Evolutionary conservation across 1,284 basidiomycete genomes (phyloP), one percentile per base, ranked within the genome.

Genomic region (Sanghuangporus baumii): DNA sequence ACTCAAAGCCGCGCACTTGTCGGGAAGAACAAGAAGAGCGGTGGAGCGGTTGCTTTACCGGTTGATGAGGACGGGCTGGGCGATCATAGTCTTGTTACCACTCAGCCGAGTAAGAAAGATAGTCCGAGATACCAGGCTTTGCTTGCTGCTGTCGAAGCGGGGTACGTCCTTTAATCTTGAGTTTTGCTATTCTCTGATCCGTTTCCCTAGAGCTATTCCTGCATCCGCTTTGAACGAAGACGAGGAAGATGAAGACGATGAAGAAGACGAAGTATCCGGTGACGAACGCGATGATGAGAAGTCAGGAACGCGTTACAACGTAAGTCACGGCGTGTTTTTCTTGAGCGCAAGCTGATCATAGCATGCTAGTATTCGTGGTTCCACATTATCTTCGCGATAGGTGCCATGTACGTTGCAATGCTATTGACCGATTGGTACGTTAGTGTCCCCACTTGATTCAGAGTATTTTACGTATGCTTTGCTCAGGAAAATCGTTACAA

Each of bases 341-440:
- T 55, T 26, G 34, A 43, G 34, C 38, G 11, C 12, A 52, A 54
- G 51, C 59, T 55, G 31, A 34, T 4, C 68, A 26, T 64, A 52
- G 57, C 37, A 43, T 54, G 51, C 34, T 68, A 95, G 93, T 98
- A 99, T 74, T 87, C 94, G 16, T 98, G 95, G 91, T 99, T 99
- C 87, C 96, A 99, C 74, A 78, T 97, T 73, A 98, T 99, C 71
- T 99, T 99, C 74, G 88, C 91, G 55, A 91, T 98, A 67, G 97
- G 89, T 18, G 83, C 94, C 16, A 98, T 98, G 95, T 99, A 99
- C 76, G 94, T 98, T 43, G 95, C 93, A 0, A 97, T 98, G 85
- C 81, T 99, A n/a, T 78, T 99, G 65, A 99, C 97, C 1, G 96
- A 99, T 75, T 99, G 97, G 96, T 94, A 74, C 66, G 89, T 81